Evolutionary conservation across 1,284 basidiomycete genomes (phyloP).

Genomic region (Ceratobasidium theobromae): DNA sequence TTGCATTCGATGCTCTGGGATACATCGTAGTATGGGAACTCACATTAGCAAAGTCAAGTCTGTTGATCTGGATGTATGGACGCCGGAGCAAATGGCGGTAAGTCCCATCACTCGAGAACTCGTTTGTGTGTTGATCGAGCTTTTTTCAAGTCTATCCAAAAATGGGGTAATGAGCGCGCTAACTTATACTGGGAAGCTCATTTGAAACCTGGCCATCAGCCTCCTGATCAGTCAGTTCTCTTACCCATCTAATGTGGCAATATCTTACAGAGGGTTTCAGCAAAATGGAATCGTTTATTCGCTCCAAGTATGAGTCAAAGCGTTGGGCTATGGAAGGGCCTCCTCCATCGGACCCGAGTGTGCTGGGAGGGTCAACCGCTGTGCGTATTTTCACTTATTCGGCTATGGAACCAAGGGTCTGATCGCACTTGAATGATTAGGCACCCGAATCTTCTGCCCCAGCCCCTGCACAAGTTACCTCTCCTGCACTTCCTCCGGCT

Average conservation of each 20-base stretch:
- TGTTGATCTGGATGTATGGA: slow-evolving; percentile 97
- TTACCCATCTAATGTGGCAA: background rate
- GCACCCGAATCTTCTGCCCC: slow-evolving; percentile 35
- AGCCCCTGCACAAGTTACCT: slow-evolving; percentile 41
- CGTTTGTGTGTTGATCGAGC: slow-evolving; percentile 7
- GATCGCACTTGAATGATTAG: background rate
- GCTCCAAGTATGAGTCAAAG: slow-evolving; percentile 93
- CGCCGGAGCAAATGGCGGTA: slow-evolving; percentile 95
- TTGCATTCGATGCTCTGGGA: slow-evolving; percentile 97
- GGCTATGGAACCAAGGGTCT: background rate
- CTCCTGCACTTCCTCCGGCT: slow-evolving; percentile 42
- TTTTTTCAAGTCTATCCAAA: slow-evolving; percentile 68
- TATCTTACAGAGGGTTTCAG: slow-evolving; percentile 48
- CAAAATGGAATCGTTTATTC: slow-evolving; percentile 97
- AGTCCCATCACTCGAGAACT: slow-evolving; percentile 40
- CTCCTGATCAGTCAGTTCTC: slow-evolving; percentile 85
- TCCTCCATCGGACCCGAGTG: slow-evolving; percentile 77
- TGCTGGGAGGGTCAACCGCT: slow-evolving; percentile 56
- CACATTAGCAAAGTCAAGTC: slow-evolving; percentile 97
- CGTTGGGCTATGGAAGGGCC: slow-evolving; percentile 93
- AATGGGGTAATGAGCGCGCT: slow-evolving; percentile 92
- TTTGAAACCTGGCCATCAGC: slow-evolving; percentile 87
- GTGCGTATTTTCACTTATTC: background rate
- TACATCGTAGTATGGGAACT: slow-evolving; percentile 97
- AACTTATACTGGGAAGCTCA: slow-evolving; percentile 99